These are phyloP conservation scores for Fonsecaea monophora DNA, from an alignment of 2,329 filamentous ascomycete genomes.

Conservation along the genomic window DNA sequence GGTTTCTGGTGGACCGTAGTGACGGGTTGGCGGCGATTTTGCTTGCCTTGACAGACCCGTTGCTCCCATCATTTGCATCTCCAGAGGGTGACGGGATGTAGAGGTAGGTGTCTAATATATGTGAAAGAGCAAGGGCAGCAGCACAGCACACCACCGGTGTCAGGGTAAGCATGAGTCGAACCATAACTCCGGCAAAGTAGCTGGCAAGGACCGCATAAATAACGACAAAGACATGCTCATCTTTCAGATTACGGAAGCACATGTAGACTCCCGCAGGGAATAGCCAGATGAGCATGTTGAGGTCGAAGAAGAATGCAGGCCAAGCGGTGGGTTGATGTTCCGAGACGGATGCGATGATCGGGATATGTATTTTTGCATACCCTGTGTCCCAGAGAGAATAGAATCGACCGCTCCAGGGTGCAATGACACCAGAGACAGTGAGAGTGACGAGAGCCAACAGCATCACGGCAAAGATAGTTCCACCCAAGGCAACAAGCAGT, in stretches of 20 bases:
- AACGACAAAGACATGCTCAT: constrained; percentile 97
- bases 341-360: constrained; percentile 98
- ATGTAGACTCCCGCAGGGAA: constrained; percentile 98
- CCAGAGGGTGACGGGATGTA: constrained; percentile 67
- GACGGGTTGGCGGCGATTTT: constrained; percentile 63
- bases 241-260: constrained; percentile 90
- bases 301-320: constrained; percentile 99
- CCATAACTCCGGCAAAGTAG: constrained; percentile 99
- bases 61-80: constrained; percentile 48
- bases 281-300: constrained; percentile 98
- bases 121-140: constrained; percentile 84
- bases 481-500: constrained; percentile 77
- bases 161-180: constrained; percentile 95
- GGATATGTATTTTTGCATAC: constrained; percentile 99
- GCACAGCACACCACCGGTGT: constrained; percentile 96
- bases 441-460: constrained; percentile 78
- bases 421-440: constrained; percentile 88
- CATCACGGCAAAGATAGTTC: constrained; percentile 74
- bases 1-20: constrained; percentile 74
- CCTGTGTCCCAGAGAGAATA: constrained; percentile 99
- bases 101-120: constrained; percentile 87
- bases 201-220: constrained; percentile 96
- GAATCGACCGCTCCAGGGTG: constrained; percentile 97
- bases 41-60: constrained; percentile 53
- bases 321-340: constrained; percentile 99